Evolutionary conservation across 345 rosid species (phyloP), one percentile per base, ranked within the genome.

Genomic region (Citrus trifoliata): DNA sequence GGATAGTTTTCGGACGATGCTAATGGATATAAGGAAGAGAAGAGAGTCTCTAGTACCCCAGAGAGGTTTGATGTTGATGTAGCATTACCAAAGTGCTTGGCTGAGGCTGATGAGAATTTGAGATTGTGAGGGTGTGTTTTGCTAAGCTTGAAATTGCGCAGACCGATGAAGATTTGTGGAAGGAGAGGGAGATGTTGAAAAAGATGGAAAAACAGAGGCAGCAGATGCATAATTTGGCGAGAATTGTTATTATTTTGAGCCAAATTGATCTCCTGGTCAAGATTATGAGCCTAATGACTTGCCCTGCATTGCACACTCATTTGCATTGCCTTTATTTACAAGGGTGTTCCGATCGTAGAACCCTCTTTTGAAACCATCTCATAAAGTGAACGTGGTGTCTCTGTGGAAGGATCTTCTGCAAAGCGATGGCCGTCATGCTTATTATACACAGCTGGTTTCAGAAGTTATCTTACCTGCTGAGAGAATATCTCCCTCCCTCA

Each of bases 271-370:
- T 82, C 91, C 16, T 42, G 48, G 48, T 70, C 88, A 92, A 75
- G 96, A 91, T 85, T 95, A 91, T 73, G 89, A 88, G 84, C 87
- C 92, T 32, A 90, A 91, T 81, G 88, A 90, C 89, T 83, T 95
- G 80, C 84, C 96, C 14, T 81, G 90, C 84, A 87, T 92, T 81
- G 98, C 95, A 21, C 91, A 93, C 76, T 85, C 95, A 53, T 83
- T 82, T 79, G 95, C 97, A 70, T 77, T 90, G 82, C 97, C 98
- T 80, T 82, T 92, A 58, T 91, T 95, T 82, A 91, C 88, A 46
- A 87, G 95, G 80, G 85, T 87, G 85, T 95, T 95, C 86, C 99
- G 91, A 79, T 96, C 92, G 22, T 92, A 97, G 99, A 95, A 95
- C 75, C 96, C 97, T 82, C 93, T 95, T 64, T 79, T 59, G 64